Conservation (phyloP, 2,329 filamentous ascomycete genomes). For the Tolypocladium cylindrosporum region DNA sequence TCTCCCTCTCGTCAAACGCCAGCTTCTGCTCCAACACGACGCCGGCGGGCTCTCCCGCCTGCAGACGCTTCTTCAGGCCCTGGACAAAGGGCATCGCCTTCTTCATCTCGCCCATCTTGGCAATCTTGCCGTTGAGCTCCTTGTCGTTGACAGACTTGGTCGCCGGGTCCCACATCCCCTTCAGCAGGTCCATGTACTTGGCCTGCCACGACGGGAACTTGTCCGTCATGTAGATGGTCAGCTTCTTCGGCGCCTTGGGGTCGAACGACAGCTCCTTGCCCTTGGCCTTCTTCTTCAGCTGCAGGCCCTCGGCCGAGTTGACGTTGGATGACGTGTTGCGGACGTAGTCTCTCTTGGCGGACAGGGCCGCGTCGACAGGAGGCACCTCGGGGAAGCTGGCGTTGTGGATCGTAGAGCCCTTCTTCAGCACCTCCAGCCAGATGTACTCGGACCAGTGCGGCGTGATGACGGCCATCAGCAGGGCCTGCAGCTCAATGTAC, state of each 20-base stretch:
- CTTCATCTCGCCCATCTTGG: slow-evolving; percentile 84
- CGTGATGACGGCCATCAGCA: slow-evolving; percentile 73
- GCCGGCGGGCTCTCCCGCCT: slow-evolving; percentile 55
- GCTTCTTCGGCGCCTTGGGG: slow-evolving; percentile 82
- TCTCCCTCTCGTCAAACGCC: slow-evolving; percentile 73
- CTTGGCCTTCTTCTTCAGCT: slow-evolving; percentile 85
- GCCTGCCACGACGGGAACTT: slow-evolving; percentile 86
- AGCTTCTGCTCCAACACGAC: slow-evolving; percentile 76
- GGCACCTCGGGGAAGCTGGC: slow-evolving; percentile 51
- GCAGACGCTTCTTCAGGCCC: slow-evolving; percentile 70
- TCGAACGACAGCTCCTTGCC: slow-evolving; percentile 81
- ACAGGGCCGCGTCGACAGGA: slow-evolving; percentile 54
- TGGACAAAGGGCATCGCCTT: slow-evolving; percentile 98
- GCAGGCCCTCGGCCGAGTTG: slow-evolving; percentile 66
- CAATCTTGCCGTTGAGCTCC: slow-evolving; percentile 65
- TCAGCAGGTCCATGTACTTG: slow-evolving; percentile 74
- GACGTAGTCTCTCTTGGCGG: slow-evolving; percentile 75
- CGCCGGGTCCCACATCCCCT: slow-evolving; percentile 54
- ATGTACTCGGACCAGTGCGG: slow-evolving; percentile 94
- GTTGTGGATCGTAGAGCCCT: slow-evolving; percentile 65
- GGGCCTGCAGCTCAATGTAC: slow-evolving; percentile 79
- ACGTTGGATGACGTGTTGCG: slow-evolving; percentile 67
- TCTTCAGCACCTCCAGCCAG: slow-evolving; percentile 83
- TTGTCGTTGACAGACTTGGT: slow-evolving; percentile 66
- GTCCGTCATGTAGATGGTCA: slow-evolving; percentile 74